Percentiles rank a stretch among this genome's conserved stretches.
Conservation (phyloP, 2,329 filamentous ascomycete species). For the Fusarium paranaense region DNA sequence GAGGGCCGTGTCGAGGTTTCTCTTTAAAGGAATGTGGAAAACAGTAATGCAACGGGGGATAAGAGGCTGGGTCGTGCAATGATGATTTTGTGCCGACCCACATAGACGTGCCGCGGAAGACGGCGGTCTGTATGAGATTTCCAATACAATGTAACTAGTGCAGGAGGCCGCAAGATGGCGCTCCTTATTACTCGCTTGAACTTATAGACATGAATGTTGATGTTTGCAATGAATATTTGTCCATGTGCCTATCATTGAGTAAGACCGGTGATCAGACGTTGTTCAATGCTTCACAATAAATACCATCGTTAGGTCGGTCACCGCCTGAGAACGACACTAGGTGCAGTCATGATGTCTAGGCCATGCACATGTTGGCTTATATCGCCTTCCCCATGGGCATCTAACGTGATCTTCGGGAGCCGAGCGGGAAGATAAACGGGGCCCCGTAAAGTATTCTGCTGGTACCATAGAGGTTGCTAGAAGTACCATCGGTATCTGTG, state of each 20-base stretch:
- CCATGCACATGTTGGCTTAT: neutral
- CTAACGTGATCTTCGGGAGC: neutral
- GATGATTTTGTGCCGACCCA: conserved; percentile 48
- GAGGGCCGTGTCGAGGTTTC: conserved; percentile 93
- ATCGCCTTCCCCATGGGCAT: neutral
- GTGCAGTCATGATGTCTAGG: neutral
- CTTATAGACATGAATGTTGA: conserved; percentile 49
- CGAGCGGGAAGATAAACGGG: neutral
- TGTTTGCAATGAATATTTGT: conserved; percentile 29
- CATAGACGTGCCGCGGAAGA: conserved; percentile 44
- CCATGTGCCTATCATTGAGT: conserved; percentile 1
- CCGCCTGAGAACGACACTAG: neutral
- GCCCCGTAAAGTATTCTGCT: neutral
- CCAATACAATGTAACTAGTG: conserved; percentile 52
- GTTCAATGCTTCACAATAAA: neutral
- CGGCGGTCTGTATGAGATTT: conserved; percentile 53
- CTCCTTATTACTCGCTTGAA: conserved; percentile 49
- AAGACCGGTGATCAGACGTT: neutral
- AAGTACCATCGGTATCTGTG: neutral
- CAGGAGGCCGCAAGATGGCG: conserved; percentile 48
- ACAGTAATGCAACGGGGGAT: conserved; percentile 42
- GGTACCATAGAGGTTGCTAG: neutral
- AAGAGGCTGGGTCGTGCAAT: conserved; percentile 49
- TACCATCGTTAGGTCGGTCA: no score
- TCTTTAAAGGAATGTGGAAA: conserved; percentile 62